Conservation (phyloP, 352 stramenopile genomes). For the Phytophthora agathidicida region DNA sequence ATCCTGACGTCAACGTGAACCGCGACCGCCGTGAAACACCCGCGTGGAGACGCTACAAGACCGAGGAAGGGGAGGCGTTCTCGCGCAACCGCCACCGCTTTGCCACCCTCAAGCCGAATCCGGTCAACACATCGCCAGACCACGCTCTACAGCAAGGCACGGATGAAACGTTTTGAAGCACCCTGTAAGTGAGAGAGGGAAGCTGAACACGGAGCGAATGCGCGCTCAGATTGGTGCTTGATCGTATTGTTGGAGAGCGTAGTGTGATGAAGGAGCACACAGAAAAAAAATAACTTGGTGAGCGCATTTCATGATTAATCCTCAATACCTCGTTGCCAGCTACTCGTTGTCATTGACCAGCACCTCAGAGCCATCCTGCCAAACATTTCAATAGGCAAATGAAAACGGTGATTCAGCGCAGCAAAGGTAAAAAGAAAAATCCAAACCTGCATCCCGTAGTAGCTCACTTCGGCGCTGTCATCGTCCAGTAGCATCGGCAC, state of each 20-base stretch:
- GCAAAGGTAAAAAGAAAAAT: background rate
- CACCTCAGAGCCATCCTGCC: slow-evolving; percentile 70
- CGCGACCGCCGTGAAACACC: slow-evolving; percentile 34
- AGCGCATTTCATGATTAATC: background rate
- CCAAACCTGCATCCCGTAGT: slow-evolving; percentile 76
- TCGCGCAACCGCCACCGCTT: slow-evolving; percentile 35
- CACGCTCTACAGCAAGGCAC: slow-evolving; percentile 19
- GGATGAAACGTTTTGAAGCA: slow-evolving; percentile 13
- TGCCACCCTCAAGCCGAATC: slow-evolving; percentile 37
- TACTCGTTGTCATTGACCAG: slow-evolving; percentile 64
- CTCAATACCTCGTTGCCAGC: background rate
- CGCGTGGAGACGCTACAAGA: slow-evolving; percentile 36
- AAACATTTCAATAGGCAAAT: slow-evolving; percentile 1
- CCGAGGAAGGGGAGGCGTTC: slow-evolving; percentile 31
- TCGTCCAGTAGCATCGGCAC: slow-evolving; percentile 75
- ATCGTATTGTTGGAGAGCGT: slow-evolving; percentile 4
- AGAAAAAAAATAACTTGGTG: no score
- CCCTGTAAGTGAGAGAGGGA: no score
- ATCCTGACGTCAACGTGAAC: slow-evolving; percentile 42
- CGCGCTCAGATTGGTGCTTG: no score
- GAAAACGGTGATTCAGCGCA: no score
- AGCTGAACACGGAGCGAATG: no score
- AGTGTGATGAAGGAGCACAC: background rate
- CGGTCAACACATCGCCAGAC: slow-evolving; percentile 35
- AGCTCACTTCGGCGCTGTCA: slow-evolving; percentile 69